Percentiles rank a stretch among this genome's conserved stretches.
Conservation (phyloP, 2,329 filamentous ascomycete species). For the Samsoniella hepiali region DNA sequence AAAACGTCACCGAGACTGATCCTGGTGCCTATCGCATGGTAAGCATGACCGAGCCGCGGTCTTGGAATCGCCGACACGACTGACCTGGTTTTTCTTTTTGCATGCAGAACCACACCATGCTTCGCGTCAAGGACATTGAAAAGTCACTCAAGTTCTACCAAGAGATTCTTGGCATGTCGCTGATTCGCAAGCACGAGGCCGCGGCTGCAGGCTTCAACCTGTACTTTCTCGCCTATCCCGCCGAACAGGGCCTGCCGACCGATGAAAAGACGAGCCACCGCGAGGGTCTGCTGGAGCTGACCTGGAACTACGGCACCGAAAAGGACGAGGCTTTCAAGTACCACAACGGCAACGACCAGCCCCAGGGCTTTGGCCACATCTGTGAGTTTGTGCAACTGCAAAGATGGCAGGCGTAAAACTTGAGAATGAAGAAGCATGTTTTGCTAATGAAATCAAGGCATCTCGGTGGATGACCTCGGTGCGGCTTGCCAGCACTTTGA, state of each 20-base stretch:
- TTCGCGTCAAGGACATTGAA: slow-evolving; percentile 81
- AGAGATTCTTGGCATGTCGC: slow-evolving; percentile 83
- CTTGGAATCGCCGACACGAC: neutral
- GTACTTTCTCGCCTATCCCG: slow-evolving; percentile 85
- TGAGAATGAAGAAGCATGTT: neutral
- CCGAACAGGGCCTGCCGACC: slow-evolving; percentile 49
- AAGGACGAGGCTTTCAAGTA: slow-evolving; percentile 82
- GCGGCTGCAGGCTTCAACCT: slow-evolving; percentile 74
- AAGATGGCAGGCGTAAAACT: neutral
- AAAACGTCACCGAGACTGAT: slow-evolving; percentile 70
- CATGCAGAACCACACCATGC: slow-evolving; percentile 85
- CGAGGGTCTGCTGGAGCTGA: slow-evolving; percentile 86
- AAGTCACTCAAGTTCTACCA: slow-evolving; percentile 77
- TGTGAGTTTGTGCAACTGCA: slow-evolving; percentile 51
- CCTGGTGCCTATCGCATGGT: slow-evolving; percentile 70
- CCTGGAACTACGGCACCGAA: slow-evolving; percentile 81
- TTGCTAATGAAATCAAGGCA: slow-evolving; percentile 41
- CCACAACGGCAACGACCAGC: slow-evolving; percentile 87
- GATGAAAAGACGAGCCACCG: slow-evolving; percentile 58
- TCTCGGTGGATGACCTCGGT: slow-evolving; percentile 84
- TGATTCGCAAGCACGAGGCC: slow-evolving; percentile 71
- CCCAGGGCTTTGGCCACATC: slow-evolving; percentile 92
- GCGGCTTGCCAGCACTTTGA: slow-evolving; percentile 86
- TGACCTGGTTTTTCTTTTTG: neutral
- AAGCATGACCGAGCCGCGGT: neutral